Conservation (phyloP, 208 protist genomes). For the Trypanosoma lewisi region DNA sequence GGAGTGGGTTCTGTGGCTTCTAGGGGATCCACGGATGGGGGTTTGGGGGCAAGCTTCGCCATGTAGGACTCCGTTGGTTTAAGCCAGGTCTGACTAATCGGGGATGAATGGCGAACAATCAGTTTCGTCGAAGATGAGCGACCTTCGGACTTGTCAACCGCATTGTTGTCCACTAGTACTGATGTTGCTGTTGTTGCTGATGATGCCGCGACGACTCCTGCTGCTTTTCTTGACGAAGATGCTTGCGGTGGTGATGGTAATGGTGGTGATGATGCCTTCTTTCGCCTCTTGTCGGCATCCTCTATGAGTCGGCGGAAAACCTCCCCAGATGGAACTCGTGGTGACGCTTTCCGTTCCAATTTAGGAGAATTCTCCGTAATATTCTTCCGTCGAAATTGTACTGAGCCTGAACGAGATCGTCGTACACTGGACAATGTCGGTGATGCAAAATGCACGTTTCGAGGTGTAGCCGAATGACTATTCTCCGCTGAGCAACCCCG, state of each 20-base stretch:
- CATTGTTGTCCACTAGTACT: too few relatives aligned
- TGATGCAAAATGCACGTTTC: conserved; percentile 13
- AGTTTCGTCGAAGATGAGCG: background rate
- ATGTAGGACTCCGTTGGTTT: conserved; percentile 60
- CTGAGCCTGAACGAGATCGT: background rate
- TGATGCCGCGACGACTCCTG: background rate
- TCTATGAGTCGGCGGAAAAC: conserved; percentile 28
- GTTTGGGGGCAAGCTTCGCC: conserved; percentile 40
- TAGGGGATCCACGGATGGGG: conserved; percentile 24
- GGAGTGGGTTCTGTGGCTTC: conserved; percentile 40
- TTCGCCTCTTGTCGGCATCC: conserved; percentile 20
- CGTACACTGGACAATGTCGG: conserved; percentile 23
- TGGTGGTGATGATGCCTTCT: background rate
- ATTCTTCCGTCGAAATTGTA: background rate
- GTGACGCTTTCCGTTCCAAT: background rate
- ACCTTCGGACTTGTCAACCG: background rate
- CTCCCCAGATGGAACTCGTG: background rate
- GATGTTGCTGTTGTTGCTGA: too few relatives aligned
- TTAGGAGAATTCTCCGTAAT: background rate
- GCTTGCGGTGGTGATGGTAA: background rate
- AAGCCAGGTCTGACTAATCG: conserved; percentile 26
- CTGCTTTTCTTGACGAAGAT: background rate
- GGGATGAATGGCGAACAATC: background rate
- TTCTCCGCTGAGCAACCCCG: background rate
- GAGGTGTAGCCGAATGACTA: background rate